Base-by-base conservation (phyloP, 2,329 filamentous ascomycete genomes). In the Aplosporella prunicola region DNA sequence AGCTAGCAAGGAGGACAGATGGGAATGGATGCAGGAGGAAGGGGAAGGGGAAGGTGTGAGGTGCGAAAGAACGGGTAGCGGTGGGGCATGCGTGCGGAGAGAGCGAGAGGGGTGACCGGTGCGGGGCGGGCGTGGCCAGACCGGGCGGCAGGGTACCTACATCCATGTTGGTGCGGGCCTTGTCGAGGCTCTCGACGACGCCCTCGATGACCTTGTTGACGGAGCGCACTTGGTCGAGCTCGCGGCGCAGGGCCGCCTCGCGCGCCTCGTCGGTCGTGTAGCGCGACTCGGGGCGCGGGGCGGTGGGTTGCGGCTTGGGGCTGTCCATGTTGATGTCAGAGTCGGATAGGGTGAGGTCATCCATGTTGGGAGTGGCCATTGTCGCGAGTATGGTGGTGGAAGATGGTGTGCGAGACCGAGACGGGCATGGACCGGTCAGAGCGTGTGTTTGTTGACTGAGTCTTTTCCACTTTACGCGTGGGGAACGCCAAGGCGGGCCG, bases 121-220 rank as follows among this genome's bases (percentile, higher is more conserved):
- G n/a, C n/a, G n/a, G n/a, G n/a, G n/a, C n/a, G n/a, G n/a, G n/a
- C n/a, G n/a, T n/a, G n/a, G n/a, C n/a, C n/a, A n/a, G n/a, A n/a
- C n/a, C n/a, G n/a, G n/a, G n/a, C n/a, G n/a, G n/a, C 5, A 5
- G 25, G 9, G 14, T 8, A 48, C 70, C 40, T 65, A 83, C 80
- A 51, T 76, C 69, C 83, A 91, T 91, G 58, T 88, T 88, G 39
- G 71, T 74, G 51, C 77, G 80, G 16, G 82, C 79, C 44, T 76
- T 76, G 47, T 82, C 75, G 15, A 91, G 65, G 28, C 80, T 84
- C 20, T 72, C 71, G 17, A 87, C 72, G 18, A 88, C 76, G 15
- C 75, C 76, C 57, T 95, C 86, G 43, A 98, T 84, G 26, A 87
- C 80, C 49, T 79, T 73, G 61, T 98, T 98, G 55, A 96, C 83